Base-by-base conservation (phyloP, 768 basidiomycete genomes). In the Calvatia gigantea region DNA sequence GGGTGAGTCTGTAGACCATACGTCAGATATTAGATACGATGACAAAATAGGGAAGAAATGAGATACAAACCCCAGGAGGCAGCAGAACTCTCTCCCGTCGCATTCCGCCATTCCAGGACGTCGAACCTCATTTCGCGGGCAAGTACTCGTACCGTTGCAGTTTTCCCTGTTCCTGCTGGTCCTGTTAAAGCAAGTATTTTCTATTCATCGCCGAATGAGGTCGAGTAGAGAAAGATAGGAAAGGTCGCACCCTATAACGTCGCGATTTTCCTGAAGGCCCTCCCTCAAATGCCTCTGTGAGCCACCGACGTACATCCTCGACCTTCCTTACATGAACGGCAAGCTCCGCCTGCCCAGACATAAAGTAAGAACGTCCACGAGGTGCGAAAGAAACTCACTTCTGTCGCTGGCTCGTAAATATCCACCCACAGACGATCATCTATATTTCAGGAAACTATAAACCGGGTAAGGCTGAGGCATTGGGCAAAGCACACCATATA, bases 81-180 rank as follows among this genome's bases (percentile, higher is more conserved):
- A 23, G 68, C 58, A 27, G 67, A 66, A 19, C 68, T 66, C 44
- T 89, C 87, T 42, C 82, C 85, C 53, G 81, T 74, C 0, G 81
- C 71, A 65, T 88, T 91, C 42, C 80, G 74, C 92, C 94, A 98
- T 65, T 99, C 96, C 21, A 93, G 64, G 32, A 97, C 77, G 47
- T 94, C 88, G 51, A 91, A 83, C 2, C 77, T 82, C 61, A 95
- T 70, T 62, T 95, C 91, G 14, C 71, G 72, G 0, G 91, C 77
- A 19, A 99, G 72, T 2, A 94, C 80, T 25, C 83, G 81, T 2
- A 98, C 61, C 0, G 92, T 92, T 0, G 94, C 81, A 0, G 96
- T 97, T 75, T 99, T 99, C 0, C 84, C 96, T 0, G 85, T 83
- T 1, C 96, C 96, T 6, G 96, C 86, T 0, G 93, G 91, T 1